Evolutionary conservation across 129 eudicot species (phyloP).

Genomic region (Kitagawia praeruptora): DNA sequence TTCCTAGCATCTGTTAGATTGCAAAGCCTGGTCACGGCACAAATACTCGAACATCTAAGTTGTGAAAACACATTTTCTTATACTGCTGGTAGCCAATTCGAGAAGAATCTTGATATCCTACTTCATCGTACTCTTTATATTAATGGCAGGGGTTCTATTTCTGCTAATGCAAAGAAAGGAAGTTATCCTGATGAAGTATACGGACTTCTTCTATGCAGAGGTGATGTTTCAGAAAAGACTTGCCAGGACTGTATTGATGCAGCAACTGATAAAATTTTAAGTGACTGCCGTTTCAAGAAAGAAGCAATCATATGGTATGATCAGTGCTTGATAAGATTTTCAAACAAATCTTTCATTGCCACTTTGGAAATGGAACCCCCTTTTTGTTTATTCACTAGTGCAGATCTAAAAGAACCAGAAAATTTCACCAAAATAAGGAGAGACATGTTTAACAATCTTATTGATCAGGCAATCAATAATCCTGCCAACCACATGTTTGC

Average conservation of each 20-base stretch:
- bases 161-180: neutral
- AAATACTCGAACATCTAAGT: neutral
- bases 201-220: slow-evolving; percentile 33
- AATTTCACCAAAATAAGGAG: neutral
- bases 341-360: slow-evolving; percentile 10
- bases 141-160: neutral
- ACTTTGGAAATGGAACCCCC: neutral
- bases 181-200: slow-evolving; percentile 15
- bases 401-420: neutral
- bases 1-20: no score
- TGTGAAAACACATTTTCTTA: neutral
- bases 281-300: neutral
- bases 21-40: neutral
- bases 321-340: slow-evolving; percentile 22
- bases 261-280: neutral
- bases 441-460: neutral
- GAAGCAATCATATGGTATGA: slow-evolving; percentile 14
- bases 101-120: neutral
- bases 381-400: neutral
- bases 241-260: slow-evolving; percentile 19
- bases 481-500: neutral
- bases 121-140: neutral
- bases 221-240: slow-evolving; percentile 20
- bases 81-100: slow-evolving; percentile 4
- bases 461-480: neutral